Conservation (phyloP, 2,329 filamentous ascomycete genomes). For the Elsinoe ampelina region DNA sequence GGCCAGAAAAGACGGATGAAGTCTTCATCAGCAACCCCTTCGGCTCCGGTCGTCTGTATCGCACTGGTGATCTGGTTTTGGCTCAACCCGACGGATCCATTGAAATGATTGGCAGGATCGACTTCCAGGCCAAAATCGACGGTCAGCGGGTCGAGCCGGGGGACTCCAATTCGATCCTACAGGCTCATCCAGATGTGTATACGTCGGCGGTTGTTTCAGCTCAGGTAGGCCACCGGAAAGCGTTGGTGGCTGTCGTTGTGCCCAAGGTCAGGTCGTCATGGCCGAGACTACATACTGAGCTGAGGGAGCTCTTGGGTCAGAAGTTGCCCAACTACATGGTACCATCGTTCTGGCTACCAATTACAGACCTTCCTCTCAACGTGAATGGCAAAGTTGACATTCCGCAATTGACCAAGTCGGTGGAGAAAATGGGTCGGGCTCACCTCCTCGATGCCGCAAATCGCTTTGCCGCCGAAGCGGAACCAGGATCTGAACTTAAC, state of each 20-base stretch:
- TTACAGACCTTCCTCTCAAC: conserved; percentile 18
- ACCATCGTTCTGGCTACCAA: conserved; percentile 33
- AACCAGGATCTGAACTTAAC: too few relatives aligned
- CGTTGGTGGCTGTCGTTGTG: neutral
- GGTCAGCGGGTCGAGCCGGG: conserved; percentile 35
- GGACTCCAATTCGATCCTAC: conserved; percentile 12
- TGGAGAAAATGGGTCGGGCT: neutral
- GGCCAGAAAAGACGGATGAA: conserved; percentile 22
- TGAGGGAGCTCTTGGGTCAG: neutral
- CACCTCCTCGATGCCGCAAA: neutral
- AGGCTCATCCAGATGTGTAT: neutral
- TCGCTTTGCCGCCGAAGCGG: too few relatives aligned
- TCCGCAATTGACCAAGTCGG: conserved; percentile 6
- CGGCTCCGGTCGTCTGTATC: conserved; percentile 15
- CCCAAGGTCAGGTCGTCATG: neutral
- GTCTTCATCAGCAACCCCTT: conserved; percentile 25
- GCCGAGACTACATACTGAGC: neutral
- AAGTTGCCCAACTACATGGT: conserved; percentile 12
- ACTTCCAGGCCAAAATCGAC: conserved; percentile 69
- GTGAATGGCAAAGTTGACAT: conserved; percentile 25
- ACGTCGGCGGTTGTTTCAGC: neutral
- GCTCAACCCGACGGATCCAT: conserved; percentile 66
- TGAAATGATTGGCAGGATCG: conserved; percentile 58
- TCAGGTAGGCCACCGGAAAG: neutral
- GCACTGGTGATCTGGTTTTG: conserved; percentile 43